Evolutionary conservation across 805 yeast genomes (phyloP).

Genomic region (Saccharomyces eubayanus): DNA sequence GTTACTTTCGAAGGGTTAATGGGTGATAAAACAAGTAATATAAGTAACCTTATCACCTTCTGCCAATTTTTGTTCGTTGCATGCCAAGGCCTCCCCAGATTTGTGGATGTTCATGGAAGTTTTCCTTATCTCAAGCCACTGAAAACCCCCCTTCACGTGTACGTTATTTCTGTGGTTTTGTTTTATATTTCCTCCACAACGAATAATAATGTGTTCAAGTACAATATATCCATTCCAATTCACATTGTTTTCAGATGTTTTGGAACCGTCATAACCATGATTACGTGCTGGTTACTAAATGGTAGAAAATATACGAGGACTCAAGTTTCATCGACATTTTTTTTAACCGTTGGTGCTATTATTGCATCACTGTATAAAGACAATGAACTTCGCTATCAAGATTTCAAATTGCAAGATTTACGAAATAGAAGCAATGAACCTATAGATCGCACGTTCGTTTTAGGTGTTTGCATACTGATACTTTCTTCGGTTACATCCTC

Average conservation of each 20-base stretch:
- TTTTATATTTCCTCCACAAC: conserved; percentile 45
- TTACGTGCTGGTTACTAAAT: conserved; percentile 42
- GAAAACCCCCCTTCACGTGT: conserved; percentile 36
- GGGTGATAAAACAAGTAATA: conserved; percentile 22
- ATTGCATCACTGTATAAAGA: conserved; percentile 33
- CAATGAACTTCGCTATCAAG: conserved; percentile 15
- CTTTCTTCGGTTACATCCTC: conserved; percentile 43
- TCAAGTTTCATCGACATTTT: conserved; percentile 44
- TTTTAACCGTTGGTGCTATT: conserved; percentile 50
- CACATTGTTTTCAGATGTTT: conserved; percentile 62
- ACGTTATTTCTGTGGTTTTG: conserved; percentile 40
- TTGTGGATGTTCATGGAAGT: conserved; percentile 27
- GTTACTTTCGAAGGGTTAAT: conserved; percentile 51
- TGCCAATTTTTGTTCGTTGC: conserved; percentile 49
- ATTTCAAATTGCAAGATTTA: neutral
- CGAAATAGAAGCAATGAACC: neutral
- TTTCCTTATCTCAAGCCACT: conserved; percentile 30
- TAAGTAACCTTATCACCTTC: conserved; percentile 51
- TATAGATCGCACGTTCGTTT: conserved; percentile 11
- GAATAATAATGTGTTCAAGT: conserved; percentile 52
- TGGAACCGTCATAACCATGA: conserved; percentile 54
- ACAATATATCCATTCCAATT: conserved; percentile 52
- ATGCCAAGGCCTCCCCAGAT: conserved; percentile 34
- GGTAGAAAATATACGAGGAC: conserved; percentile 36
- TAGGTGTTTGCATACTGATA: conserved; percentile 30